Evolutionary conservation across 805 yeast species (phyloP).

Genomic region (Danielia reshetovae): DNA sequence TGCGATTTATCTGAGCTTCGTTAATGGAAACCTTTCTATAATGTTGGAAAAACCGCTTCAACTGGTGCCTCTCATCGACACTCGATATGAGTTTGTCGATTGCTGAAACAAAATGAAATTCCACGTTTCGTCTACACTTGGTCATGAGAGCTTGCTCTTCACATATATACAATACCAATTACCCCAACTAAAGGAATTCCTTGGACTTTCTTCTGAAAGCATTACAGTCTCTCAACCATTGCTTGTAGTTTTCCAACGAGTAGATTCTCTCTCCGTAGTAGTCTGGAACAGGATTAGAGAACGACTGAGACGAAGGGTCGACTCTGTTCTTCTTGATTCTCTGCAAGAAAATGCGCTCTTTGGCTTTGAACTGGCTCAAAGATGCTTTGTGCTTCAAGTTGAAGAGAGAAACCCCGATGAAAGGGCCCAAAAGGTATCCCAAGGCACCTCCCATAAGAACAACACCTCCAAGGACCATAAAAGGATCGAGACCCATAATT

Average conservation of each 20-base stretch:
- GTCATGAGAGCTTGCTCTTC: not conserved
- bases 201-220: slow-evolving; percentile 80
- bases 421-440: slow-evolving; percentile 83
- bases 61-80: too few relatives aligned
- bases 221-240: slow-evolving; percentile 94
- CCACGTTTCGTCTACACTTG: too few relatives aligned
- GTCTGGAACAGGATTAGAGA: slow-evolving; percentile 96
- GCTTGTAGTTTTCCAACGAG: slow-evolving; percentile 79
- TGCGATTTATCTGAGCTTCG: too few relatives aligned
- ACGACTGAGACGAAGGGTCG: slow-evolving; percentile 86
- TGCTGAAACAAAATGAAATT: too few relatives aligned
- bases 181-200: slow-evolving; percentile 52
- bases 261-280: slow-evolving; percentile 96
- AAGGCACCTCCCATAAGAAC: slow-evolving; percentile 66
- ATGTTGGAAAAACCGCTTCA: too few relatives aligned
- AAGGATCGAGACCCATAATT: slow-evolving; percentile 86
- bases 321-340: slow-evolving; percentile 78
- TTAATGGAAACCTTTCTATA: too few relatives aligned
- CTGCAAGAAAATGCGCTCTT: slow-evolving; percentile 70
- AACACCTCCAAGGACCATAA: slow-evolving; percentile 73
- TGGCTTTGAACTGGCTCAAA: slow-evolving; percentile 47
- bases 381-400: slow-evolving; percentile 46
- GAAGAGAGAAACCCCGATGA: slow-evolving; percentile 70
- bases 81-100: too few relatives aligned
- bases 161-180: slow-evolving; percentile 1